phyloP scores from a whole-genome alignment of 2,329 filamentous ascomycete genomes.

The Aurifilum marmelostoma region DNA sequence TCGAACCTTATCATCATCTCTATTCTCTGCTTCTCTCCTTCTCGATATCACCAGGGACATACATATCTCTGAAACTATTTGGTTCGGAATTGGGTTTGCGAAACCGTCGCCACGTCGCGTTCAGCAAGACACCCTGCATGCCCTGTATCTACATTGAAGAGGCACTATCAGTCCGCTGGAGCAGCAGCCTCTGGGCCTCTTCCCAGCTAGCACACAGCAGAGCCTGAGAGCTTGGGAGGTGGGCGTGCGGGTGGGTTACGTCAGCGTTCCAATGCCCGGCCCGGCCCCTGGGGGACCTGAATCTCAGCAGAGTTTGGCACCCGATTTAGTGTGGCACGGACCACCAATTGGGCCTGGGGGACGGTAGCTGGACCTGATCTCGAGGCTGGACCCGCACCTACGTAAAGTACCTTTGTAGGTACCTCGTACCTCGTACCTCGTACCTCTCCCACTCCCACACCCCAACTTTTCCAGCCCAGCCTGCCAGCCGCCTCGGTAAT shows the following conservation, averaged over 20 bases:
- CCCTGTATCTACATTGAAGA: background rate
- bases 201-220: background rate
- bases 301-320: background rate
- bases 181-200: background rate
- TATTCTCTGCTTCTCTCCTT: background rate
- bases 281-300: background rate
- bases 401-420: background rate
- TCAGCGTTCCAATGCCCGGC: background rate
- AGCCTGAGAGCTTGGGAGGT: background rate
- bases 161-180: background rate
- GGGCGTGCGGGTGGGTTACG: background rate
- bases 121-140: background rate
- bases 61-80: background rate
- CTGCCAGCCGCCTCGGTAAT: background rate
- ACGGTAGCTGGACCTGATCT: background rate
- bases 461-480: background rate
- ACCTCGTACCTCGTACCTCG: slow-evolving; percentile 5
- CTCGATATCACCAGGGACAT: background rate
- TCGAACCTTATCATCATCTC: background rate
- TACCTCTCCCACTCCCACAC: background rate
- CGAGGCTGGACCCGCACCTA: background rate
- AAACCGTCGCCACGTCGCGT: background rate
- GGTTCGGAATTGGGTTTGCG: background rate
- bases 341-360: background rate
- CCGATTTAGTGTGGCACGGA: background rate